phyloP scores from a whole-genome alignment of 805 yeast genomes.

The Myxozyma kluyveri region DNA sequence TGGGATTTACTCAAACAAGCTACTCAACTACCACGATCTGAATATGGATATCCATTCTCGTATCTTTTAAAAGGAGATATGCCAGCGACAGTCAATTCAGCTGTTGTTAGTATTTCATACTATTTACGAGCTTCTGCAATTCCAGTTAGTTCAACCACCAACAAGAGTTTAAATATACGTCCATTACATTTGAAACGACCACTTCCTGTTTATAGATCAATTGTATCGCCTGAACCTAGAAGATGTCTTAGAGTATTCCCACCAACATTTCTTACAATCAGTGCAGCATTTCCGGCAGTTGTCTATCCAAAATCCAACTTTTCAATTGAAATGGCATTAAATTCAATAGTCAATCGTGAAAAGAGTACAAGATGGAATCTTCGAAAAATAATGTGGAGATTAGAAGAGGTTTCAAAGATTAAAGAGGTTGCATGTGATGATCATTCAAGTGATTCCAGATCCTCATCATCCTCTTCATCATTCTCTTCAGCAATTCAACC shows the following conservation, averaged over 20 bases:
- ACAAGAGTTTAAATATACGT: not conserved
- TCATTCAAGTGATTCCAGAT: constrained; percentile 16
- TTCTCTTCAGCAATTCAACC: no score
- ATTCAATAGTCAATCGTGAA: constrained; percentile 46
- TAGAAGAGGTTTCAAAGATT: constrained; percentile 76
- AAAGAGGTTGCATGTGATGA: constrained; percentile 54
- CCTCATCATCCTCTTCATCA: no score
- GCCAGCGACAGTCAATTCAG: constrained; percentile 64
- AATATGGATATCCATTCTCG: constrained; percentile 88
- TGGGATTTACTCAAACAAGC: constrained; percentile 79
- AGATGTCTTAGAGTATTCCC: constrained; percentile 90
- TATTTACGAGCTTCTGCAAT: constrained; percentile 59
- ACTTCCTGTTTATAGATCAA: constrained; percentile 69
- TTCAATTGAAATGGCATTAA: constrained; percentile 77
- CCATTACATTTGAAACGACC: constrained; percentile 56
- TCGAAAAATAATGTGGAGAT: constrained; percentile 83
- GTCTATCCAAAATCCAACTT: constrained; percentile 84
- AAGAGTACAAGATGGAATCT: constrained; percentile 74
- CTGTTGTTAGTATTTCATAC: constrained; percentile 71
- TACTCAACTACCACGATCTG: constrained; percentile 61
- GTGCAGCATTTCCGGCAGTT: constrained; percentile 84
- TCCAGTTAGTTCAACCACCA: constrained; percentile 31
- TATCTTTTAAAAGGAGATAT: constrained; percentile 82
- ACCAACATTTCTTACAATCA: constrained; percentile 86
- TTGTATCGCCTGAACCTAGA: constrained; percentile 76